These are phyloP conservation scores for Aphanoascus verrucosus DNA, from an alignment of 2,329 filamentous ascomycete genomes.

Conservation along the genomic window DNA sequence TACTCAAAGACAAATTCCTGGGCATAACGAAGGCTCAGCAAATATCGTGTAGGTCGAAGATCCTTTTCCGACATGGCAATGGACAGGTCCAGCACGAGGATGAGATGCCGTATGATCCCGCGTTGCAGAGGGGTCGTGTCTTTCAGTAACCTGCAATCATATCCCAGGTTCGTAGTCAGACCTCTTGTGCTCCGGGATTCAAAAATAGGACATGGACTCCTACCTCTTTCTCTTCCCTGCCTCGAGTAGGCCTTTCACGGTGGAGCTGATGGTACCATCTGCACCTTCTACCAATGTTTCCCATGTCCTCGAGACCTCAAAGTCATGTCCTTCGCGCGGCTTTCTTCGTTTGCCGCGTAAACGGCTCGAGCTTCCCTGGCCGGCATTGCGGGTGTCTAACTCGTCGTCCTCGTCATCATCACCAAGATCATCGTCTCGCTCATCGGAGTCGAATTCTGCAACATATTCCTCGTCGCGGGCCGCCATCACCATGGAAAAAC, in stretches of 20 bases:
- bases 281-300: constrained; percentile 67
- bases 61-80: constrained; percentile 94
- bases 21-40: constrained; percentile 70
- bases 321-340: constrained; percentile 32
- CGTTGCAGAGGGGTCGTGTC: constrained; percentile 93
- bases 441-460: constrained; percentile 37
- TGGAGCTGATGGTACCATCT: constrained; percentile 63
- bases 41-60: constrained; percentile 74
- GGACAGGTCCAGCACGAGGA: constrained; percentile 84
- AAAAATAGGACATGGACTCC: background rate
- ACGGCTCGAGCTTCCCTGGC: background rate
- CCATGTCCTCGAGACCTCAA: constrained; percentile 43
- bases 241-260: constrained; percentile 63
- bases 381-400: constrained; percentile 7
- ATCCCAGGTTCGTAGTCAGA: background rate
- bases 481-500: constrained; percentile 25
- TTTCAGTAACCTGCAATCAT: constrained; percentile 56
- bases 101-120: constrained; percentile 92
- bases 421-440: constrained; percentile 26
- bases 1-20: constrained; percentile 84
- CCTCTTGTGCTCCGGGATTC: background rate
- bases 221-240: constrained; percentile 68
- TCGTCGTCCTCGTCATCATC: constrained; percentile 18
- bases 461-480: constrained; percentile 45
- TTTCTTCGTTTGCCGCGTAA: constrained; percentile 24